Percentiles rank a stretch among this genome's conserved stretches.
Conservation (phyloP, 1,139 yeast genomes). For the Pichia sp. region DNA sequence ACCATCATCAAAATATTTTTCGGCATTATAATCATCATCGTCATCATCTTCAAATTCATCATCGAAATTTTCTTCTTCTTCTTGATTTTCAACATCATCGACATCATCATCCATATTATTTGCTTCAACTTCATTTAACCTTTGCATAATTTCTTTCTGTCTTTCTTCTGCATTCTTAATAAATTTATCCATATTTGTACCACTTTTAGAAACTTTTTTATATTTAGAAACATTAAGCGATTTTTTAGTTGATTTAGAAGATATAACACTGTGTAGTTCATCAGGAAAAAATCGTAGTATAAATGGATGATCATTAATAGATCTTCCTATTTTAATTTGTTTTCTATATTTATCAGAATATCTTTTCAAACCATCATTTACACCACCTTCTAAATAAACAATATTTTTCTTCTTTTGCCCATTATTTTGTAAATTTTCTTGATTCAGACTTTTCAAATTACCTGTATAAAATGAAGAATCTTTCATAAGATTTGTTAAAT, state of each 20-base stretch:
- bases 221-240: conserved; percentile 46
- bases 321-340: conserved; percentile 66
- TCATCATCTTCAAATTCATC: conserved; percentile 77
- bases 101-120: conserved; percentile 32
- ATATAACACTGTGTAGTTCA: conserved; percentile 61
- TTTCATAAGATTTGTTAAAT: conserved; percentile 49
- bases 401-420: conserved; percentile 8
- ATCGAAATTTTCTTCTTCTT: conserved; percentile 65
- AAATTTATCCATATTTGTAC: conserved; percentile 35
- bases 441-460: conserved; percentile 30
- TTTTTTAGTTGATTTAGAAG: conserved; percentile 39
- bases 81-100: conserved; percentile 46
- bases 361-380: conserved; percentile 59
- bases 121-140: conserved; percentile 51
- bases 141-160: conserved; percentile 47
- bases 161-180: conserved; percentile 27
- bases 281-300: conserved; percentile 65
- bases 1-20: conserved; percentile 60
- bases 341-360: conserved; percentile 71
- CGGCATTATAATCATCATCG: conserved; percentile 74
- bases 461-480: conserved; percentile 82
- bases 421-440: conserved; percentile 5
- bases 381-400: conserved; percentile 33
- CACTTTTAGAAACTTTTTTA: conserved; percentile 32
- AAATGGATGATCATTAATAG: conserved; percentile 81